phyloP scores from a whole-genome alignment of 768 basidiomycete genomes.

The Rhodotorula taiwanensis region DNA sequence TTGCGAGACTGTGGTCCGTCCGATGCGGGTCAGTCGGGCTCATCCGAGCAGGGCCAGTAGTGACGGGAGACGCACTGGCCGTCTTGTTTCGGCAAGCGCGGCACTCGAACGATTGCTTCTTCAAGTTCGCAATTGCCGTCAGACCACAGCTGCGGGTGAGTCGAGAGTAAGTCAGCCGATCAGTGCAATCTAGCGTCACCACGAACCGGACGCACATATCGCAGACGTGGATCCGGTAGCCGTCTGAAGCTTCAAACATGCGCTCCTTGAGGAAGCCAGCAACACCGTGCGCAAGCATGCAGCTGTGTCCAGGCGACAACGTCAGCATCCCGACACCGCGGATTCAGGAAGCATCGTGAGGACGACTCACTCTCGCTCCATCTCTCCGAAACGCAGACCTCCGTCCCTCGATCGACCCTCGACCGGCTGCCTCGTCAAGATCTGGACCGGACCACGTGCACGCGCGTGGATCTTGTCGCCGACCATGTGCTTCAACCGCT shows the following conservation, averaged over 20 bases:
- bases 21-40: neutral
- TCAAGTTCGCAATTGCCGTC: constrained; percentile 96
- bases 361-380: constrained; percentile 56
- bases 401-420: constrained; percentile 98
- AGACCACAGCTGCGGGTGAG: constrained; percentile 65
- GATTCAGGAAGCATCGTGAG: neutral
- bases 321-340: neutral
- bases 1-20: constrained; percentile 37
- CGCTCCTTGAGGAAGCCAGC: constrained; percentile 97
- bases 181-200: neutral
- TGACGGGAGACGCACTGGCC: constrained; percentile 63
- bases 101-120: constrained; percentile 99
- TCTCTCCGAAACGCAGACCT: constrained; percentile 98
- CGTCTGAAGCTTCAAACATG: constrained; percentile 85
- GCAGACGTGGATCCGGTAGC: constrained; percentile 89
- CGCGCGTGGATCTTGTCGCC: constrained; percentile 99
- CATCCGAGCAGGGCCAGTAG: constrained; percentile 45
- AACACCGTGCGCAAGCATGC: constrained; percentile 99
- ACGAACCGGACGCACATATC: constrained; percentile 64
- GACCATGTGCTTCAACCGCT: constrained; percentile 96
- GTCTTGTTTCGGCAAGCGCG: constrained; percentile 97
- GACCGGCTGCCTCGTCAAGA: constrained; percentile 92
- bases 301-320: constrained; percentile 59
- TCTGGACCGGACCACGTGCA: constrained; percentile 94
- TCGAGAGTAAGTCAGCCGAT: neutral